Evolutionary conservation across 2,329 filamentous ascomycete genomes (phyloP), one percentile per base, ranked within the genome.

Genomic region (Xylaria sp.): DNA sequence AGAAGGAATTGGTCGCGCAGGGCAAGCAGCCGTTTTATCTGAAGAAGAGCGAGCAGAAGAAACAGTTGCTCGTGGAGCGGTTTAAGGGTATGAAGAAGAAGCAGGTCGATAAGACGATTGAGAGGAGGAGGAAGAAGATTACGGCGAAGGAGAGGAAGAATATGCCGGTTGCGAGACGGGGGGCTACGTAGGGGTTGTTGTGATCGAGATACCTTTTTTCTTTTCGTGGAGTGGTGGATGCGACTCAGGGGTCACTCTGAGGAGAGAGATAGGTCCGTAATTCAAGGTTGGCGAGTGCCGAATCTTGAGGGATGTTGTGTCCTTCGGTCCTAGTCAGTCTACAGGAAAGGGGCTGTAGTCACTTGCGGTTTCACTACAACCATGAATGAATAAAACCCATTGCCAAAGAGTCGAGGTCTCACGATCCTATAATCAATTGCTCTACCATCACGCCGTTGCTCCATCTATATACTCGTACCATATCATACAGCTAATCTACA

Each of bases 1-100:
- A 99, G 80, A 92, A 91, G 77, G 89, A 92, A 73, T 77, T 90
- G 62, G 86, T 97, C 55, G 86, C 86, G 68, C 84, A 95, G 77
- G 94, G 94, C 62, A 97, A 97, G 84, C 85, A 83, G 72, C 93
- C 94, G 0, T 99, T 92, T 77, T 97, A 91, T 75, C 78, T 97
- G 69, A 99, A 99, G 84, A 88, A 87, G 78, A 86, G 87, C 70
- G 93, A 97, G 76, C 84, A 94, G 79, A 96, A 94, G 86, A 91
- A 93, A 80, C 80, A 88, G 74, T 80, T 92, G 58, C 78, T 97
- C 63, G 79, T 90, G 70, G 87, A 94, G 68, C 85, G 88, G 72
- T 97, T 90, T 75, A 83, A 87, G 68, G 83, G 84, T 61, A 89
- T 97, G 88, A 94, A 90, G 75, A 88, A 89, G 72, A 88, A 87